Conservation (phyloP, 306 rosid genomes). For the Styphnolobium japonicum region DNA sequence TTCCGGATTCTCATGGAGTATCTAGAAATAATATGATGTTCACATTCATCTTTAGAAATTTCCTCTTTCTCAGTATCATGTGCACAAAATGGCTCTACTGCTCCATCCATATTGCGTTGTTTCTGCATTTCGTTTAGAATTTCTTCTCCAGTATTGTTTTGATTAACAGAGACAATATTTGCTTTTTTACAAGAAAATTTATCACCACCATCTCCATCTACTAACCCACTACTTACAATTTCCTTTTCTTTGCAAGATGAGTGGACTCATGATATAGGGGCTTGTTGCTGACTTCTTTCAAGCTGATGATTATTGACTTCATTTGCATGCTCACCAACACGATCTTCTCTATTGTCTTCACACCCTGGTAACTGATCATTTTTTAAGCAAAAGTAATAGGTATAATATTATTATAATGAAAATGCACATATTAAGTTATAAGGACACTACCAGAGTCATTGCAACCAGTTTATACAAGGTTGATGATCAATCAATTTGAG, state of each 20-base stretch:
- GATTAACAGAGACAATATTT: slow-evolving; percentile 7
- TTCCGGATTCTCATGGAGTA: slow-evolving; percentile 23
- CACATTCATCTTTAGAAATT: slow-evolving; percentile 23
- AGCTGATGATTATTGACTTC: slow-evolving; percentile 19
- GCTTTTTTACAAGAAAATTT: background rate
- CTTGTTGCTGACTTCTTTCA: slow-evolving; percentile 5
- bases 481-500: too few species aligned
- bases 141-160: slow-evolving; percentile 6
- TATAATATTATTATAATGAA: too few species aligned
- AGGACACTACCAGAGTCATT: too few species aligned
- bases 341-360: too few species aligned
- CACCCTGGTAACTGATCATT: too few species aligned
- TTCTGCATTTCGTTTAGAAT: slow-evolving; percentile 16
- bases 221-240: background rate
- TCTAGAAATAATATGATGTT: slow-evolving; percentile 17
- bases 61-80: background rate
- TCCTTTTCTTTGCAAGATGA: slow-evolving; percentile 10
- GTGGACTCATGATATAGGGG: background rate
- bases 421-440: too few species aligned
- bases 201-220: background rate
- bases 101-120: background rate
- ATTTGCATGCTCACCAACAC: too few species aligned
- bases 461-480: too few species aligned
- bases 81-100: slow-evolving; percentile 13
- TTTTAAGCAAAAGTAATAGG: too few species aligned